Conservation (phyloP, 139 green algal species). For the Gonium pectorale region DNA sequence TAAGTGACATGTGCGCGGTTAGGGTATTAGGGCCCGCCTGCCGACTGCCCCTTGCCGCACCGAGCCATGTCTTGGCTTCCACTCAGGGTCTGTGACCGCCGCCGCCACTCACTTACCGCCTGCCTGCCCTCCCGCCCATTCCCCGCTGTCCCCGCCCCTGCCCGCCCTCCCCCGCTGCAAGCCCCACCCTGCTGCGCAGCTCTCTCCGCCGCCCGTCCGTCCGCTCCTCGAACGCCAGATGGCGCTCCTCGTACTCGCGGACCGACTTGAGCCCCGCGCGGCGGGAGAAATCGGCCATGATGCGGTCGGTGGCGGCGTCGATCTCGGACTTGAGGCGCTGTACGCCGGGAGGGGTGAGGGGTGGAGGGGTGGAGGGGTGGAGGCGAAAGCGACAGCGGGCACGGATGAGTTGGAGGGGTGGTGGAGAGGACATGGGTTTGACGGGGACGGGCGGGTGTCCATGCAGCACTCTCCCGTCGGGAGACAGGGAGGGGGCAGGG, state of each 20-base stretch:
- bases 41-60: too few species aligned
- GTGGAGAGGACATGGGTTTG: neutral
- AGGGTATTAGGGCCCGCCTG: too few species aligned
- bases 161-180: neutral
- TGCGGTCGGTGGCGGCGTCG: slow-evolving; percentile 73
- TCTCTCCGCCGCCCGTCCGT: slow-evolving; percentile 41
- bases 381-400: neutral
- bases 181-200: slow-evolving; percentile 25
- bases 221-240: slow-evolving; percentile 67
- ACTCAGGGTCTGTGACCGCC: too few species aligned
- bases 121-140: too few species aligned
- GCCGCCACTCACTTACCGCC: too few species aligned
- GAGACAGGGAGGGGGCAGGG: neutral
- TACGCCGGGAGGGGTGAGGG: neutral
- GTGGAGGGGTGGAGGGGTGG: too few species aligned
- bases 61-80: too few species aligned
- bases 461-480: neutral
- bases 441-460: neutral
- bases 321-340: slow-evolving; percentile 61
- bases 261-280: slow-evolving; percentile 85
- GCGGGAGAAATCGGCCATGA: slow-evolving; percentile 79
- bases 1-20: too few species aligned
- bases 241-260: slow-evolving; percentile 89
- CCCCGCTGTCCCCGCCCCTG: too few species aligned
- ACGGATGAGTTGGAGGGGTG: neutral